Conservation (phyloP, 306 rosid species). For the Gillenia trifoliata region DNA sequence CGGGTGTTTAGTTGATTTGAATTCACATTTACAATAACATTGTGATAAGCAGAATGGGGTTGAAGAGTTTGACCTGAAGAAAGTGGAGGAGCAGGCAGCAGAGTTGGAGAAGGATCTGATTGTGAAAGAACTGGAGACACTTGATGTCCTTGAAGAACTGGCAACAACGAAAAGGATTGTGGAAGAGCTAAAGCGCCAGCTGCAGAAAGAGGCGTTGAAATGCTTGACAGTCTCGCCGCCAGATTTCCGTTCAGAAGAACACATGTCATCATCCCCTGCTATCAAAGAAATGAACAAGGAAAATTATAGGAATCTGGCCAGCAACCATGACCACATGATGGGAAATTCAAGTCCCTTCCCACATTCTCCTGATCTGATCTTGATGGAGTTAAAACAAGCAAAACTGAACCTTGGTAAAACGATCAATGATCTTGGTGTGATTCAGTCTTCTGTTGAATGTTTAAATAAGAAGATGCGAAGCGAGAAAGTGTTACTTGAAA, state of each 20-base stretch:
- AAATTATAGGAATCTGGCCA: constrained; percentile 13
- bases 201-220: constrained; percentile 65
- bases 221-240: constrained; percentile 30
- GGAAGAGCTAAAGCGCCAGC: constrained; percentile 78
- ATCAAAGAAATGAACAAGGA: constrained; percentile 56
- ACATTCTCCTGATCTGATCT: constrained; percentile 50
- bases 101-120: constrained; percentile 95
- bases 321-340: constrained; percentile 31
- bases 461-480: constrained; percentile 79
- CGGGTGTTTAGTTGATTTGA: neutral
- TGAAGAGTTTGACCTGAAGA: constrained; percentile 78
- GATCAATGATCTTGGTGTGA: constrained; percentile 69
- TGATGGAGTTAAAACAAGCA: constrained; percentile 77
- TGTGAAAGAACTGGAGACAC: constrained; percentile 91
- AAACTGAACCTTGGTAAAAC: constrained; percentile 75
- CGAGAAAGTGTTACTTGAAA: constrained; percentile 66
- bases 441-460: constrained; percentile 72
- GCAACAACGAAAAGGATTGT: constrained; percentile 79
- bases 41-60: constrained; percentile 47
- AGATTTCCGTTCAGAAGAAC: constrained; percentile 26
- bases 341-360: constrained; percentile 41
- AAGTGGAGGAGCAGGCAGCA: constrained; percentile 84
- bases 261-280: constrained; percentile 27
- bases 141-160: constrained; percentile 88
- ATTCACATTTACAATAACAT: neutral